phyloP scores from a whole-genome alignment of 73 alveolate genomes.

The Durusdinium trenchii region DNA sequence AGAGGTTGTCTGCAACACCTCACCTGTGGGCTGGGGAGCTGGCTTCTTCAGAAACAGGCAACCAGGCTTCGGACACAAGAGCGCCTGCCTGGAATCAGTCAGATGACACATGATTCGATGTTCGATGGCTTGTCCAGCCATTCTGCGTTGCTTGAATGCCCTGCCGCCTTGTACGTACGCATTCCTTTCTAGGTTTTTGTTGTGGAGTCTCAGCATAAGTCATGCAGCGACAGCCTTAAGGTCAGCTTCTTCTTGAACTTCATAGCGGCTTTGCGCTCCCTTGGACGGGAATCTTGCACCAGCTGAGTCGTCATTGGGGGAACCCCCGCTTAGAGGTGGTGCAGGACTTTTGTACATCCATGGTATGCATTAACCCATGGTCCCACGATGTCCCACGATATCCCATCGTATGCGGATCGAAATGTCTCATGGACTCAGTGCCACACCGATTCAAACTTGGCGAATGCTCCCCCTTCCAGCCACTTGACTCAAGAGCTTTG shows the following conservation, averaged over 20 bases:
- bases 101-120: neutral
- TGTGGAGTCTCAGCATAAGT: neutral
- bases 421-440: neutral
- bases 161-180: neutral
- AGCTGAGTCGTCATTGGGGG: too few relatives aligned
- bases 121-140: neutral
- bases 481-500: conserved; percentile 27
- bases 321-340: too few relatives aligned
- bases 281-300: too few relatives aligned
- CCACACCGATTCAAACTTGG: neutral
- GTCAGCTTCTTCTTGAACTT: neutral
- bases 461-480: conserved; percentile 5
- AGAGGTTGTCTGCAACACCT: neutral
- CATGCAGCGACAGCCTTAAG: neutral
- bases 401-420: neutral
- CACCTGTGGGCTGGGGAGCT: neutral
- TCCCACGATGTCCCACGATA: neutral
- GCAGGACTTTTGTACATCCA: too few relatives aligned
- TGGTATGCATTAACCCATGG: neutral
- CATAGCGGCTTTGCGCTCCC: too few relatives aligned
- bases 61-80: conserved; percentile 64
- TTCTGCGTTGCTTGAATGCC: too few relatives aligned
- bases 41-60: conserved; percentile 61
- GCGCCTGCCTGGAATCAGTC: conserved; percentile 20
- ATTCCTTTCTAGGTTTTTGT: neutral